Percentiles rank a stretch among this genome's conserved stretches.
Conservation (phyloP, 305 asterid species). For the Fraxinus platypoda region DNA sequence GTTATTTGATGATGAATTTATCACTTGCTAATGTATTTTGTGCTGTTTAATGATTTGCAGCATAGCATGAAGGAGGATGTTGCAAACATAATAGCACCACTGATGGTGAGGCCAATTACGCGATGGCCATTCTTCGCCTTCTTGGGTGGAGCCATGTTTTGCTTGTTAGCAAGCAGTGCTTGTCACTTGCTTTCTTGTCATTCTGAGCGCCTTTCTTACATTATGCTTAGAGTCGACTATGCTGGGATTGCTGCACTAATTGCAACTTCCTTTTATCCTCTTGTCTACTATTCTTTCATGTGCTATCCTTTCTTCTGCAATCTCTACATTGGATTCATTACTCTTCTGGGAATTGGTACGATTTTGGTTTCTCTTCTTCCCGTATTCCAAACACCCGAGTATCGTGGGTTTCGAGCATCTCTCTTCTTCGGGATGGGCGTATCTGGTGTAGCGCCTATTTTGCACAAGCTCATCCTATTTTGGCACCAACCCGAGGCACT, state of each 20-base stretch:
- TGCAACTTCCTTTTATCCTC: constrained; percentile 93
- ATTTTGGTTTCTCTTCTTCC: constrained; percentile 78
- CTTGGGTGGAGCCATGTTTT: constrained; percentile 98
- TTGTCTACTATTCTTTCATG: constrained; percentile 94
- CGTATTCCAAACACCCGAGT: constrained; percentile 76
- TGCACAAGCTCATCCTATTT: constrained; percentile 81
- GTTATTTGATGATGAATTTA: not conserved
- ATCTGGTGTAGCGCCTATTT: constrained; percentile 75
- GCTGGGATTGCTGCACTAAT: constrained; percentile 93
- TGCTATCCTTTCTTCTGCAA: constrained; percentile 86
- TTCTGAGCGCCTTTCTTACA: constrained; percentile 73
- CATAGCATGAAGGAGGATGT: constrained; percentile 71
- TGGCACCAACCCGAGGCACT: constrained; percentile 89
- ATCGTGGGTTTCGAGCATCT: constrained; percentile 67
- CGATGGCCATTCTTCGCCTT: constrained; percentile 98
- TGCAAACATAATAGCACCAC: constrained; percentile 79
- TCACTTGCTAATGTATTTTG: constrained; percentile 12
- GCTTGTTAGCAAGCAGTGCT: constrained; percentile 85
- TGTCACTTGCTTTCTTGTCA: constrained; percentile 95
- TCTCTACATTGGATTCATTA: constrained; percentile 86
- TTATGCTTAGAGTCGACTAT: constrained; percentile 86
- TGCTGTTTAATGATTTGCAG: constrained; percentile 43
- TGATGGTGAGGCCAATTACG: constrained; percentile 74
- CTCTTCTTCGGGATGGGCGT: constrained; percentile 89
- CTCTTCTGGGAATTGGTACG: constrained; percentile 68